phyloP scores from a whole-genome alignment of 2,329 filamentous ascomycete species.

The Magnaporthiopsis rhizophila region DNA sequence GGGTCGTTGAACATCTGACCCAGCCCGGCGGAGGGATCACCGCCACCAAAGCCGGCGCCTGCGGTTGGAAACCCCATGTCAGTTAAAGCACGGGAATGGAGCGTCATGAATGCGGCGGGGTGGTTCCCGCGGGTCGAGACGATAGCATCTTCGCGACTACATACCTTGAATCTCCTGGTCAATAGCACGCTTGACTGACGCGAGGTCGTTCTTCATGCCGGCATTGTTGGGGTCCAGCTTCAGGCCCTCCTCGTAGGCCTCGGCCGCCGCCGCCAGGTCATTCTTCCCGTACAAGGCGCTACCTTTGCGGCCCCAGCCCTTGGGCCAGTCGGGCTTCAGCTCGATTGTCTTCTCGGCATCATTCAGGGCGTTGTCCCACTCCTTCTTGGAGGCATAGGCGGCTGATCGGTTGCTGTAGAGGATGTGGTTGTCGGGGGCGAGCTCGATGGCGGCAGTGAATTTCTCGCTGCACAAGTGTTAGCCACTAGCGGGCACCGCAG shows the following conservation, averaged over 20 bases:
- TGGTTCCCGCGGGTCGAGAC: conserved; percentile 3
- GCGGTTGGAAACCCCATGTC: neutral
- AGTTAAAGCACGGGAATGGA: conserved; percentile 17
- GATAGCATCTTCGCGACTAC: conserved; percentile 12
- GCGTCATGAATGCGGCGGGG: neutral
- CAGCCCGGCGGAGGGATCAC: conserved; percentile 67
- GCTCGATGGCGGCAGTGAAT: conserved; percentile 85
- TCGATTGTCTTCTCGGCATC: conserved; percentile 92
- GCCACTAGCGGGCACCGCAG: neutral
- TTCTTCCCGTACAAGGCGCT: conserved; percentile 82
- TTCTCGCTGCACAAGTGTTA: conserved; percentile 58
- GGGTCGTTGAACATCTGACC: conserved; percentile 93
- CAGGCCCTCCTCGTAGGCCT: conserved; percentile 90
- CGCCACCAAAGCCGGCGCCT: conserved; percentile 23
- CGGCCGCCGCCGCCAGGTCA: conserved; percentile 74
- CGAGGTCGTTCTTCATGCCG: conserved; percentile 82
- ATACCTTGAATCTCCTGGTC: conserved; percentile 52
- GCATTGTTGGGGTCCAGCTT: conserved; percentile 89
- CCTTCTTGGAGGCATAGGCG: conserved; percentile 77
- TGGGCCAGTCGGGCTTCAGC: conserved; percentile 96
- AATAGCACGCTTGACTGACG: conserved; percentile 80
- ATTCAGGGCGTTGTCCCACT: conserved; percentile 75
- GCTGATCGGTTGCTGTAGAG: conserved; percentile 96
- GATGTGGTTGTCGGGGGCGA: conserved; percentile 87
- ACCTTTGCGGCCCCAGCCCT: conserved; percentile 91